Percentiles rank a stretch among this genome's conserved stretches.
These are phyloP conservation scores for Plectosphaerella sp. DNA, from an alignment of 2,329 filamentous ascomycete genomes.

Conservation along the genomic window DNA sequence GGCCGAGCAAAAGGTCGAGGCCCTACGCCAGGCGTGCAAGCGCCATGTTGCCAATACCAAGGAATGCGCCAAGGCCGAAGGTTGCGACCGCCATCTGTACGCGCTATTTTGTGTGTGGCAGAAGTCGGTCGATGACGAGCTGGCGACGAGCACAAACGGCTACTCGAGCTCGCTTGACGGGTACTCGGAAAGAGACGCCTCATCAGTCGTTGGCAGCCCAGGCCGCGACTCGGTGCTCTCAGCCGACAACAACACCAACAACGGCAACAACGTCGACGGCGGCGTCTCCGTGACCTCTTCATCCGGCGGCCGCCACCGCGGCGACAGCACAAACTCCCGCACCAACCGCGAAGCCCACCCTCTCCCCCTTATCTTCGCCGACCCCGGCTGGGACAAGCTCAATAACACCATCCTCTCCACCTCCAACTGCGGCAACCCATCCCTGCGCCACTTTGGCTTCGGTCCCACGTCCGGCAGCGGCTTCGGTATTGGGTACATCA, in stretches of 20 bases:
- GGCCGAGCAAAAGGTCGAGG: conserved; percentile 76
- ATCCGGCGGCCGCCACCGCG: conserved; percentile 25
- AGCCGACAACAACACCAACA: conserved; percentile 25
- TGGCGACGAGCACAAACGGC: conserved; percentile 55
- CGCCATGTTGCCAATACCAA: conserved; percentile 77
- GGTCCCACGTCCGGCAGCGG: conserved; percentile 91
- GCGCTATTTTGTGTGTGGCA: conserved; percentile 96
- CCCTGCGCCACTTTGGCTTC: conserved; percentile 92
- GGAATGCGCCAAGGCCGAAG: conserved; percentile 83
- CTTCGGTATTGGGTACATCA: conserved; percentile 98
- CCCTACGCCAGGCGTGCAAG: conserved; percentile 76
- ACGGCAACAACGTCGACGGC: conserved; percentile 15
- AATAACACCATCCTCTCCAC: conserved; percentile 94
- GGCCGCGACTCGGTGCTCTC: conserved; percentile 45
- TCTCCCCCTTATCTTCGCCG: conserved; percentile 79
- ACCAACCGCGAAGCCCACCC: conserved; percentile 32
- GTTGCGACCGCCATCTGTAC: conserved; percentile 89
- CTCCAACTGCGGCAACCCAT: conserved; percentile 98
- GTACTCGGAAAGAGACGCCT: conserved; percentile 36
- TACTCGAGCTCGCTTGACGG: conserved; percentile 57
- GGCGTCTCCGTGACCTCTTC: neutral
- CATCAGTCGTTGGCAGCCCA: conserved; percentile 47
- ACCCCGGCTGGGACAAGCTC: conserved; percentile 88
- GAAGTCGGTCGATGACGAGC: conserved; percentile 72
- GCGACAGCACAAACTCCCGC: conserved; percentile 51